These are phyloP conservation scores for Anthracocystis panici-leucophaei DNA, from an alignment of 1,284 basidiomycete species.

Conservation along the genomic window DNA sequence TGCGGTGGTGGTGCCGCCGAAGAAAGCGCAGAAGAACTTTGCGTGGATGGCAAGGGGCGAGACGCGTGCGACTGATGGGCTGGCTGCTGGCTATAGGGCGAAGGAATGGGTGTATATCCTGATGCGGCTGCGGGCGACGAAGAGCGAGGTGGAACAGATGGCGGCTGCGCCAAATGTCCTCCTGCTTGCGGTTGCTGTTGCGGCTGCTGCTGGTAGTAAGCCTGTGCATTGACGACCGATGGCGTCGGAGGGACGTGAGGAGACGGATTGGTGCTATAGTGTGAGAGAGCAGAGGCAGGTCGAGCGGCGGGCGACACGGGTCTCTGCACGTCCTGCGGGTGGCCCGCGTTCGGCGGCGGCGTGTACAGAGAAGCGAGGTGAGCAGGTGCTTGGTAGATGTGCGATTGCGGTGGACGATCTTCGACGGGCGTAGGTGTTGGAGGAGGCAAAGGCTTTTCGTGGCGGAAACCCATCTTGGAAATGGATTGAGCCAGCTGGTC, in stretches of 20 bases:
- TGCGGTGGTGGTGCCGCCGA: constrained; percentile 17
- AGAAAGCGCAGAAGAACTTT: constrained; percentile 19
- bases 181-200: constrained; percentile 26
- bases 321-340: constrained; percentile 21
- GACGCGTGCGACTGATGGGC: constrained; percentile 18
- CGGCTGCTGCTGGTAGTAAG: constrained; percentile 40
- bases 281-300: constrained; percentile 34
- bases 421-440: constrained; percentile 22
- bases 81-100: constrained; percentile 36
- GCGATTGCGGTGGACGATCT: constrained; percentile 42
- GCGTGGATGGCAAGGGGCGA: constrained; percentile 43
- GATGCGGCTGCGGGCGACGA: constrained; percentile 28
- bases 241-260: constrained; percentile 18
- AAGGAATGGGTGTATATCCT: constrained; percentile 35
- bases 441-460: constrained; percentile 32
- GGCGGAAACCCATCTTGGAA: constrained; percentile 43
- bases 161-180: constrained; percentile 25
- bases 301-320: constrained; percentile 41
- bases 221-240: constrained; percentile 50
- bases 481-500: constrained; percentile 45
- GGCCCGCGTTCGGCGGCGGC: constrained; percentile 17
- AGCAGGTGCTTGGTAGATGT: constrained; percentile 48
- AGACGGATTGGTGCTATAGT: constrained; percentile 36
- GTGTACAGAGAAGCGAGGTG: constrained; percentile 47
- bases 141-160: constrained; percentile 25